phyloP scores from a whole-genome alignment of 176 grass and related monocot genomes.

The Carex parvula region DNA sequence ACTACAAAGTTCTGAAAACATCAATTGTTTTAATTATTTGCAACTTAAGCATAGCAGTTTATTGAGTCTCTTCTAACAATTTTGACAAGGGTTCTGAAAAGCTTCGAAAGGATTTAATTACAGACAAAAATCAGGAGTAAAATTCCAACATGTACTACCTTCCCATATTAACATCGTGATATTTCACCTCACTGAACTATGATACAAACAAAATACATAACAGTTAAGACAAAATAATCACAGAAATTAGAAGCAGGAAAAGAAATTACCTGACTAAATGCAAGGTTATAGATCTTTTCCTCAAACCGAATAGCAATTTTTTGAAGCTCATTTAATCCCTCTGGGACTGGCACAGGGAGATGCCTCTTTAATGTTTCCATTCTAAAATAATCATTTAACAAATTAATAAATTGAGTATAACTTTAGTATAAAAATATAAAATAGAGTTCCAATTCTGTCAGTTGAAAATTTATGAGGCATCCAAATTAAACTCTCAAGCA shows the following conservation, averaged over 20 bases:
- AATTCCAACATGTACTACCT: conserved; percentile 3
- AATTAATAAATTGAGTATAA: background rate
- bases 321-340: conserved; percentile 56
- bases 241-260: background rate
- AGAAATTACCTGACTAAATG: conserved; percentile 50
- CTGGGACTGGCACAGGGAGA: conserved; percentile 48
- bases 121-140: background rate
- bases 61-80: background rate
- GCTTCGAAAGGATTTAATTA: background rate
- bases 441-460: background rate
- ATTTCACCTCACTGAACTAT: background rate
- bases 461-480: background rate
- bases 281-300: conserved; percentile 57
- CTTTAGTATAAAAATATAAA: background rate
- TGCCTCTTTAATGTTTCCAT: conserved; percentile 77
- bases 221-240: background rate
- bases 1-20: background rate
- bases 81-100: background rate
- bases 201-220: background rate
- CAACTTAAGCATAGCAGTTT: background rate
- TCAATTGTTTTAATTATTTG: background rate
- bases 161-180: background rate
- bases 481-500: background rate
- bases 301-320: conserved; percentile 65
- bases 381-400: conserved; percentile 32